phyloP scores from a whole-genome alignment of 192 early-diverging fungal species.

The Coemansia umbellata region DNA sequence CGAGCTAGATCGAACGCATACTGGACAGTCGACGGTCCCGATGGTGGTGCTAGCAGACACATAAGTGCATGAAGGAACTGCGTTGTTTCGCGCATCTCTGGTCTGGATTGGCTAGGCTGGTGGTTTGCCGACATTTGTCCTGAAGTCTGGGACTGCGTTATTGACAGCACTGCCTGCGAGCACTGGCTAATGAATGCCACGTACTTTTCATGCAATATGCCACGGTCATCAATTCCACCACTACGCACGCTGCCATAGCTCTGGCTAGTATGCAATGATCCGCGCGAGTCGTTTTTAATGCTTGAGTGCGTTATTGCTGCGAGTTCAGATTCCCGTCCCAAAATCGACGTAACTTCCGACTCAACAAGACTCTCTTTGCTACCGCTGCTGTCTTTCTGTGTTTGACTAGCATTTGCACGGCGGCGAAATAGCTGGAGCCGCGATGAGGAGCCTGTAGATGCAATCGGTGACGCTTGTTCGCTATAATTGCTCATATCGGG shows the following conservation, averaged over 20 bases:
- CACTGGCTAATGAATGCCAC: conserved; percentile 20
- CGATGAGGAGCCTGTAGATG: conserved; percentile 1
- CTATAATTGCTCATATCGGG: too few species aligned
- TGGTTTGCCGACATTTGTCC: too few species aligned
- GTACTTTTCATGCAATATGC: conserved; percentile 14
- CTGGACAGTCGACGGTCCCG: background rate
- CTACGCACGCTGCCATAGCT: conserved; percentile 3
- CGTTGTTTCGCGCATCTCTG: conserved; percentile 2
- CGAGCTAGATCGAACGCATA: conserved; percentile 7
- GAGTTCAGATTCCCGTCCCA: too few species aligned
- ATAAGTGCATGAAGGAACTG: conserved; percentile 22
- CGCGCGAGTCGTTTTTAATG: background rate
- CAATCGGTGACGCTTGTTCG: background rate
- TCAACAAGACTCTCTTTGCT: conserved; percentile 2
- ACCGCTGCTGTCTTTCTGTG: background rate
- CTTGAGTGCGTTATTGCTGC: too few species aligned
- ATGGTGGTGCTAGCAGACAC: conserved; percentile 6
- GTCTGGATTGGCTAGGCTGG: too few species aligned
- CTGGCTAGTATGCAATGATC: background rate
- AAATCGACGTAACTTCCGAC: too few species aligned
- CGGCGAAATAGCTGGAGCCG: conserved; percentile 40
- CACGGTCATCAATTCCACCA: background rate
- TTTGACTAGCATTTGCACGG: conserved; percentile 1
- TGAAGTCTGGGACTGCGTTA: background rate
- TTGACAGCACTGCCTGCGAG: conserved; percentile 5